A percentile compares a stretch with the other conserved stretches of the same genome.
Evolutionary conservation across 257 asterid genomes (phyloP).

Genomic region (Solanum peruvianum): DNA sequence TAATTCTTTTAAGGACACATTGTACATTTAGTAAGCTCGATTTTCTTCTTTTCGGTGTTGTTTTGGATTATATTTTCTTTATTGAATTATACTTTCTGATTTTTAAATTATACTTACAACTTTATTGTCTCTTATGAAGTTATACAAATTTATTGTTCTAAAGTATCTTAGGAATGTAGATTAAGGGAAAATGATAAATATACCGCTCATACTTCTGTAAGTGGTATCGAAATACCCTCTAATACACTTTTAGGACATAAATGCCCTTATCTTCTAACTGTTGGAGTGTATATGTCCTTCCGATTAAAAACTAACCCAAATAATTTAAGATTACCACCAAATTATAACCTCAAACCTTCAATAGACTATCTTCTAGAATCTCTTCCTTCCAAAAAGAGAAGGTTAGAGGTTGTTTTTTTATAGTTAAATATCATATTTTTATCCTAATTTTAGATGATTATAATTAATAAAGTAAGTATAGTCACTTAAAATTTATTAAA

Average conservation of each 20-base stretch:
- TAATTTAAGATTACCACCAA: background rate
- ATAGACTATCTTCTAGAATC: background rate
- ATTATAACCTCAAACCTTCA: background rate
- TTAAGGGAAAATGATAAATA: background rate
- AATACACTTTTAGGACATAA: background rate
- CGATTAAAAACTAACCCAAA: background rate
- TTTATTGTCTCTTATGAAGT: background rate
- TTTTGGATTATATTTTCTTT: no score
- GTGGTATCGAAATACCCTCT: no score
- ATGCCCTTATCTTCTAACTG: background rate
- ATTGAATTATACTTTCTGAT: no score
- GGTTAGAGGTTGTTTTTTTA: background rate
- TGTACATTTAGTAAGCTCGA: no score
- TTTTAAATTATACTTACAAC: no score
- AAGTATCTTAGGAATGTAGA: background rate
- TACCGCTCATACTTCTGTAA: background rate
- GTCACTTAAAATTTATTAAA: no score
- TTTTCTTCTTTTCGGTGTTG: no score
- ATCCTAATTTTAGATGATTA: background rate
- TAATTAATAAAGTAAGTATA: background rate
- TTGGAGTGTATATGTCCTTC: background rate
- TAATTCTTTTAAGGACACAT: no score
- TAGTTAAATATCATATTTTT: background rate
- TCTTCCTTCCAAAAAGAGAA: background rate
- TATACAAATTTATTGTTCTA: background rate